Evolutionary conservation across 192 early-diverging fungal species (phyloP).

Genomic region (Coemansia sp.): DNA sequence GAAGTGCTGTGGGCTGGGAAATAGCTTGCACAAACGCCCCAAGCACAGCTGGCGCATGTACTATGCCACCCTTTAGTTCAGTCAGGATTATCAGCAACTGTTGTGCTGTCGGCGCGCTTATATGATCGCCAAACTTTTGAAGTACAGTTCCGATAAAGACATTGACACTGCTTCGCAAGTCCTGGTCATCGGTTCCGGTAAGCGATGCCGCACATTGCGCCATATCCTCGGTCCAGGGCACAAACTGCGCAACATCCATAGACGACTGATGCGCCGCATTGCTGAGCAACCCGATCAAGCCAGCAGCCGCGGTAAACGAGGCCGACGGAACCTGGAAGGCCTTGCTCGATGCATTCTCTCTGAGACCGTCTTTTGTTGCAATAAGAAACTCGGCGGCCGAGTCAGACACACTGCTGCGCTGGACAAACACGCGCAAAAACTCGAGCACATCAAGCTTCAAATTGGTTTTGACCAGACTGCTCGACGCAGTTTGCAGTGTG

Average conservation of each 20-base stretch:
- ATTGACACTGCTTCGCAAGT: slow-evolving; percentile 14
- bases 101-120: slow-evolving; percentile 9
- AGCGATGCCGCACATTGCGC: slow-evolving; percentile 7
- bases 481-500: slow-evolving; percentile 30
- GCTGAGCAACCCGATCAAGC: slow-evolving; percentile 22
- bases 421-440: slow-evolving; percentile 24
- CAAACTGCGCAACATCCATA: slow-evolving; percentile 15
- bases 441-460: slow-evolving; percentile 45
- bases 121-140: slow-evolving; percentile 27
- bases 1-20: slow-evolving; percentile 23
- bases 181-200: slow-evolving; percentile 14
- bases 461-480: slow-evolving; percentile 37
- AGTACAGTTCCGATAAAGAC: slow-evolving; percentile 21
- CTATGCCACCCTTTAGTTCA: slow-evolving; percentile 12
- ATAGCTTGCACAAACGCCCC: slow-evolving; percentile 17
- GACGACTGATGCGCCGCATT: slow-evolving; percentile 9
- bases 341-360: slow-evolving; percentile 21
- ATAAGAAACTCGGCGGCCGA: slow-evolving; percentile 21
- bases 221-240: slow-evolving; percentile 24
- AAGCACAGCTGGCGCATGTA: slow-evolving; percentile 9
- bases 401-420: slow-evolving; percentile 13
- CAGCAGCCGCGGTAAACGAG: slow-evolving; percentile 14
- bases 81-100: slow-evolving; percentile 10
- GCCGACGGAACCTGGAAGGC: slow-evolving; percentile 29
- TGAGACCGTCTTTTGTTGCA: slow-evolving; percentile 18